Evolutionary conservation across 164 flowering plant species (phyloP).

Genomic region (Amborella trichopoda): DNA sequence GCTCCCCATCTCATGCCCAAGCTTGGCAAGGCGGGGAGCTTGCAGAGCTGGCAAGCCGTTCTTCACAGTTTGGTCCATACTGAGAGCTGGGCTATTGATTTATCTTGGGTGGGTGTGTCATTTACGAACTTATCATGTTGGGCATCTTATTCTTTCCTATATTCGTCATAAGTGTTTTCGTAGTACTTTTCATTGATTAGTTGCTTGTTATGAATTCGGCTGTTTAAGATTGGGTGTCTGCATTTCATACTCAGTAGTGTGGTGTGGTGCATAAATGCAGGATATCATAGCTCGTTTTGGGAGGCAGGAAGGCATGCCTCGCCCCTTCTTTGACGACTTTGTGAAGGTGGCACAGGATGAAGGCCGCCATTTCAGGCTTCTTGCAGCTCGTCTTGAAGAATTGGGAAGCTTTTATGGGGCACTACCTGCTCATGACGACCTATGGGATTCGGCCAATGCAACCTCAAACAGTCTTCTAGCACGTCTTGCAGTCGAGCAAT

Average conservation of each 20-base stretch:
- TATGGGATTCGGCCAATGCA: constrained; percentile 84
- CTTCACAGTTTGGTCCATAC: constrained; percentile 81
- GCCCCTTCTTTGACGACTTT: constrained; percentile 77
- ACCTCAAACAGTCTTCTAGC: constrained; percentile 62
- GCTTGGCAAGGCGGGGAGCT: constrained; percentile 86
- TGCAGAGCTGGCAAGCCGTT: constrained; percentile 83
- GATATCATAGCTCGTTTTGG: constrained; percentile 90
- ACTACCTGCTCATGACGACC: constrained; percentile 84
- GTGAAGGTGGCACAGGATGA: constrained; percentile 94
- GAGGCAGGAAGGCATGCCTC: constrained; percentile 70
- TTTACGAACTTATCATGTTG: neutral
- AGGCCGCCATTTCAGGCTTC: constrained; percentile 86
- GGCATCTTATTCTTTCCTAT: neutral
- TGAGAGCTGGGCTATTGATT: constrained; percentile 95
- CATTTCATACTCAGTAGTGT: too few species aligned
- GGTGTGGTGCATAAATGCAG: constrained; percentile 15
- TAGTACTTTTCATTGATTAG: neutral
- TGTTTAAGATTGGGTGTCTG: neutral
- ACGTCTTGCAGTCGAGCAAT: constrained; percentile 82
- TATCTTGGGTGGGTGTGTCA: constrained; percentile 56
- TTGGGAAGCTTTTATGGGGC: constrained; percentile 86
- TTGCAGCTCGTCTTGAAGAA: constrained; percentile 64
- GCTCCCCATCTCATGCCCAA: constrained; percentile 84
- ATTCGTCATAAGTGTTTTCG: too few species aligned
- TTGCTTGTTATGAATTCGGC: neutral